Evolutionary conservation across 768 basidiomycete species (phyloP), one percentile per base, ranked within the genome.

Genomic region (Solioccasus polychromus): DNA sequence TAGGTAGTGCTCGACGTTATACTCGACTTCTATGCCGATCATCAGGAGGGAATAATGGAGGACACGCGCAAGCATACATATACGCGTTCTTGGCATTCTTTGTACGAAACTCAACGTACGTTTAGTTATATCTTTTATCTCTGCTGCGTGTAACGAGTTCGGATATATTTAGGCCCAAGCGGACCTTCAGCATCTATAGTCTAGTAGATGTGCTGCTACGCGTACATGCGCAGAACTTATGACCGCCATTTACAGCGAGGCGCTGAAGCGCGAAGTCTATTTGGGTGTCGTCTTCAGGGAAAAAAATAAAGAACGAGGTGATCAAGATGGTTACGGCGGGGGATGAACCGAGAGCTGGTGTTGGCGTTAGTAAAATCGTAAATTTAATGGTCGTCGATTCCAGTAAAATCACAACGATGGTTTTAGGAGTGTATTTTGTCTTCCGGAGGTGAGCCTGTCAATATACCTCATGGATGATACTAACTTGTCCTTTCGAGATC

Each of bases 291-390:
- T 88, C 8, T 72, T 79, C 40, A 76, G 77, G 58, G 74, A n/a
- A 71, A 28, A 68, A 66, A n/a, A 45, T 47, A 3, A 58, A 61
- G 20, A 57, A 59, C 3, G 55, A 53, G 7, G 58, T 54, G 5
- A 55, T 51, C 18, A 61, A 49, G 23, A 60, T 53, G 25, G 50
- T 53, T 8, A 58, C 58, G 12, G 45, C 55, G 34, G 60, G 51
- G 42, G 68, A 69, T 48, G 72, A 88, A 25, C 78, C 82, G 1
- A 84, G 79, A 53, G 77, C 84, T 1, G 87, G 89, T 14, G 92
- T 92, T 8, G 88, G 91, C 60, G 74, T 88, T 11, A 92, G 92
- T 10, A 92, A 93, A 63, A 89, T 94, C 41, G 88, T 93, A 43
- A 90, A 91, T 53, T 67, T 93, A 28, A 94, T 94, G 90, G 82